Base-by-base conservation (phyloP, 2,329 filamentous ascomycete genomes). In the Purpureocillium lavendulum region DNA sequence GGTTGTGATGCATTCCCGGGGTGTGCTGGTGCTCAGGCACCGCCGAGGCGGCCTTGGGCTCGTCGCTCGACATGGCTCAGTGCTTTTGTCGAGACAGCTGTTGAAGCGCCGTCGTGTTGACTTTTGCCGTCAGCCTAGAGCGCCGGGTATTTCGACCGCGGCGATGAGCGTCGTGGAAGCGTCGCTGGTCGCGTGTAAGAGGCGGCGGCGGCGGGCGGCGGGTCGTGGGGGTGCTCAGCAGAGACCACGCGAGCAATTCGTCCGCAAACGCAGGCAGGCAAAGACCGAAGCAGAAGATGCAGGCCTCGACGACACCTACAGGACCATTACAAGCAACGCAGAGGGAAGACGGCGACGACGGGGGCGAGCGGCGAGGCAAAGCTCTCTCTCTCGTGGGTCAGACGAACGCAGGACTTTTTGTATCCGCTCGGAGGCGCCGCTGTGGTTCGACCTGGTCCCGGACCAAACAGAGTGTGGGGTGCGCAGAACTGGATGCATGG, bases 1-100 rank as follows among this genome's bases (percentile, higher is more conserved):
- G 46, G 41, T 52, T 54, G 43, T 54, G 49, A 30, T 52, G 54
- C 43, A 49, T 33, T 37, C 43, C 26, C 4, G 38, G 36, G 18
- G 35, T 29, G 34, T 6, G n/a, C 14, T 18, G n/a, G 30, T 33
- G 29, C 30, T 17, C 34, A 7, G 29, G 21, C 30, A 11, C 36
- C 16, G 24, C 10, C 16, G 35, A 7, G 13, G 30, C 13, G 16
- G 38, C 37, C 21, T 21, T 29, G 9, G 30, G 26, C 26, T 34
- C 17, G 28, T 34, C 29, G 30, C 17, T 18, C 17, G 35, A 5
- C 21, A 26, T 24, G 11, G 14, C n/a, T n/a, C n/a, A n/a, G n/a
- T n/a, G n/a, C n/a, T n/a, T 10, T 5, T 12, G 29, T 30, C 29
- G 29, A n/a, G 16, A 26, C 18, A 30, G 24, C 38, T 39, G 38